Percentiles rank a stretch among this genome's conserved stretches.
Conservation (phyloP, 805 yeast species). For the Yarrowia sp. region DNA sequence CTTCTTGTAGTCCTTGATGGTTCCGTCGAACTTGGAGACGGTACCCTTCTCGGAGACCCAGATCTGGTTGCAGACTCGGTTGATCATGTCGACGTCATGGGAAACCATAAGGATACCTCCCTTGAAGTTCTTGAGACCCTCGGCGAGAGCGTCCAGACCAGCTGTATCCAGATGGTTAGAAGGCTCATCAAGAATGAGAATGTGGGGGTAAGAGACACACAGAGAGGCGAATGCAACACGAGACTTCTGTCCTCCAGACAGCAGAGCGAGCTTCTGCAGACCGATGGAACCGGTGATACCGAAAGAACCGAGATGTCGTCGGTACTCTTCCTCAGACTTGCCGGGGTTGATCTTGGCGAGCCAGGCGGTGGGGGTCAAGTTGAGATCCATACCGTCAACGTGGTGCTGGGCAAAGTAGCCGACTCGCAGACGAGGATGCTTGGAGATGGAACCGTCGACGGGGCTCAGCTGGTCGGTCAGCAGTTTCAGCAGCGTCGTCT, state of each 20-base stretch:
- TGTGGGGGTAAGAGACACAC: slow-evolving; percentile 88
- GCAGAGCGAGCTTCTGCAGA: slow-evolving; percentile 82
- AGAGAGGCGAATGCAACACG: slow-evolving; percentile 98
- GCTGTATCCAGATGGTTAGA: slow-evolving; percentile 98
- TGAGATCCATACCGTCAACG: slow-evolving; percentile 94
- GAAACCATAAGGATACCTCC: slow-evolving; percentile 98
- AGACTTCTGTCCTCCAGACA: slow-evolving; percentile 98
- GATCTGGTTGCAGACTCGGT: slow-evolving; percentile 87
- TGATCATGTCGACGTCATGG: slow-evolving; percentile 93
- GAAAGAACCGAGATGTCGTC: slow-evolving; percentile 95
- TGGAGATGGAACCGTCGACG: slow-evolving; percentile 74
- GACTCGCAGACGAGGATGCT: slow-evolving; percentile 85
- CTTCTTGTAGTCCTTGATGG: slow-evolving; percentile 86
- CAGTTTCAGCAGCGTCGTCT: slow-evolving; percentile 88
- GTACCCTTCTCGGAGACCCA: slow-evolving; percentile 93
- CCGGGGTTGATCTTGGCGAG: slow-evolving; percentile 90
- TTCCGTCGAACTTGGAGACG: slow-evolving; percentile 79
- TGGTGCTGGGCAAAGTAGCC: slow-evolving; percentile 99
- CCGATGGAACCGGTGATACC: slow-evolving; percentile 97
- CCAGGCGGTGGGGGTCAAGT: slow-evolving; percentile 89
- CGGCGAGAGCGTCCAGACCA: slow-evolving; percentile 94
- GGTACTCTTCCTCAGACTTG: slow-evolving; percentile 92
- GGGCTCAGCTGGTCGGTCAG: slow-evolving; percentile 82
- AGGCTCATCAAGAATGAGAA: slow-evolving; percentile 94
- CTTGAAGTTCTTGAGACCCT: slow-evolving; percentile 82